Percentiles rank a stretch among this genome's conserved stretches.
These are phyloP conservation scores for Neonectria neomacrospora DNA, from an alignment of 2,329 filamentous ascomycete species.

Conservation along the genomic window DNA sequence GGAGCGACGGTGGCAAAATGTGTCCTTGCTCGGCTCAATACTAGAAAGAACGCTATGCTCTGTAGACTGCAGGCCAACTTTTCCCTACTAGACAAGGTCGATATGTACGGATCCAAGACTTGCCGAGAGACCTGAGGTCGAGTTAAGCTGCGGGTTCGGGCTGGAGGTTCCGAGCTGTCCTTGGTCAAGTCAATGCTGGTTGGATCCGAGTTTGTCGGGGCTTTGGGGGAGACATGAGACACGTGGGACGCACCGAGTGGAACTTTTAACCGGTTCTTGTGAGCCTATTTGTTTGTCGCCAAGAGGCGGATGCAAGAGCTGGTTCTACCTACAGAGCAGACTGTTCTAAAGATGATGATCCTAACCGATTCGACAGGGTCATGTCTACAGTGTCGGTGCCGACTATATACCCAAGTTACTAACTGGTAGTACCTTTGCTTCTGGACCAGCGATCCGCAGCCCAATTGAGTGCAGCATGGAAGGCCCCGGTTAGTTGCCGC, in stretches of 20 bases:
- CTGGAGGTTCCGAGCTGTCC: neutral
- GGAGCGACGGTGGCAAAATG: neutral
- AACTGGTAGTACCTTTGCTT: no score
- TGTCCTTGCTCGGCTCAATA: neutral
- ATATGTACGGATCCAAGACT: neutral
- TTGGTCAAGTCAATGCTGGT: no score
- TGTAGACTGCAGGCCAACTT: no score
- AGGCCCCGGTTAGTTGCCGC: neutral
- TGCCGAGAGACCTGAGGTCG: neutral
- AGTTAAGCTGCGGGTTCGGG: neutral
- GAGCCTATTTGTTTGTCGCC: constrained; percentile 1
- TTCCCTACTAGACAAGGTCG: neutral
- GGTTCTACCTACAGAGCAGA: no score
- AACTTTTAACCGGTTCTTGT: neutral
- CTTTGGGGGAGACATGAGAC: neutral
- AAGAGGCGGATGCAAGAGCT: neutral
- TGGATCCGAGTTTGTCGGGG: neutral
- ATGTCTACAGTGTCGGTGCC: no score
- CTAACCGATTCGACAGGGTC: neutral
- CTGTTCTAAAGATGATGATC: neutral
- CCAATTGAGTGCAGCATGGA: neutral
- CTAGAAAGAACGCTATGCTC: neutral
- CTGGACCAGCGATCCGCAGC: no score
- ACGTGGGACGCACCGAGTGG: neutral
- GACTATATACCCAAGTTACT: no score